Base-by-base conservation (phyloP, 2,329 filamentous ascomycete species). In the Trichophyton mentagrophytes region DNA sequence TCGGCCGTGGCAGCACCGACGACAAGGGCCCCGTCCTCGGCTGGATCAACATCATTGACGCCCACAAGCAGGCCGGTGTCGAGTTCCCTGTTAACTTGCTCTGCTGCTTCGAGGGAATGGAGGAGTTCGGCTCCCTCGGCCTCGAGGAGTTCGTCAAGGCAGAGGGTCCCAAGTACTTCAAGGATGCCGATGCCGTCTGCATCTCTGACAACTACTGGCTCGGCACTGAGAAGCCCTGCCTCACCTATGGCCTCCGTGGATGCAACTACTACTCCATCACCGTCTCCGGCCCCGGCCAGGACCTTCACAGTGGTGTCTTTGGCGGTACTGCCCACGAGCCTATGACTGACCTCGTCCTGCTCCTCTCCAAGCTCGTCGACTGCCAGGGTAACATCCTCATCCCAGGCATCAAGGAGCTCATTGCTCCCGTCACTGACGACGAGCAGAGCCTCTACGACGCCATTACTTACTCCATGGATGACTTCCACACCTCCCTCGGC, bases 191-290 rank as follows among this genome's bases (percentile, higher is more conserved):
- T 67, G 93, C 91, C 4, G 90, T 97, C 63, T 99, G 93, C 78
- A 99, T 99, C 72, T 96, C 90, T 56, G 93, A 99, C 77, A 99
- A 99, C 82, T 99, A 99, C 85, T 99, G 93, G 93, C 85, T 99
- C 46, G 93, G 93, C 62, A 97, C 93, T 4, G 90, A 97, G 82
- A 96, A 96, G 82, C 93, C 93, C 11, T 99, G 93, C 75, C 78
- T 99, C 70, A 99, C 93, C 8, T 99, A 99, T 74, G 93, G 93
- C 68, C 87, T 99, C 64, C 88, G 93, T 67, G 93, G 93, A 60
- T 95, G 89, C 85, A 97, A 95, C 80, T 99, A 99, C 82, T 99
- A 97, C 80, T 89, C 87, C 59, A 77, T 99, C 67, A 88, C 93
- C 76, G 80, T 99, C 65, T 90, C 88, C 7, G 93, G 93, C 0